phyloP scores from a whole-genome alignment of 2,329 filamentous ascomycete species.

The Chaetomium sp. region DNA sequence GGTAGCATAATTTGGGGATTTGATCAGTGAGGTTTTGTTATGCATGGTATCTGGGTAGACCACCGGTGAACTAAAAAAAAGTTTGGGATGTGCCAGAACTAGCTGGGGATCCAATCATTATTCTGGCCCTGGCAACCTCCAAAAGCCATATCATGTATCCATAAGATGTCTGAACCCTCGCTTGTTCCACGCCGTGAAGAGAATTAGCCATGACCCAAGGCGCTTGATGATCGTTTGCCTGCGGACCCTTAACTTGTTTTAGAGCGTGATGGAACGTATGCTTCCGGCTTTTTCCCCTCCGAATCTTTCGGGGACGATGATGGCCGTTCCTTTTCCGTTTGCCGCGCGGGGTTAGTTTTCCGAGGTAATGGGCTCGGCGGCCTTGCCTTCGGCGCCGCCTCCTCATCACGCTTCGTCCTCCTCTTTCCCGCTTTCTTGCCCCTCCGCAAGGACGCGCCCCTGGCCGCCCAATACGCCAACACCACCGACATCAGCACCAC shows the following conservation, averaged over 20 bases:
- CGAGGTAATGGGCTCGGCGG: too few relatives aligned
- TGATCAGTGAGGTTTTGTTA: too few relatives aligned
- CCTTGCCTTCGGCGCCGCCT: background rate
- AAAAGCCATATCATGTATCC: background rate
- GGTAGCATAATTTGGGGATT: too few relatives aligned
- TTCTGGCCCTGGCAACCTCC: background rate
- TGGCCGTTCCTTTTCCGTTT: too few relatives aligned
- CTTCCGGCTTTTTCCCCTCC: background rate
- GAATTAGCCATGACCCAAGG: background rate
- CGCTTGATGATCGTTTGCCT: too few relatives aligned
- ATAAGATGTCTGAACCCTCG: background rate
- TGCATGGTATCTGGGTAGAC: too few relatives aligned
- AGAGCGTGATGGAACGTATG: background rate
- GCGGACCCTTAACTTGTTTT: background rate
- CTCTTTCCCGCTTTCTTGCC: background rate
- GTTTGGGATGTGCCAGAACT: background rate
- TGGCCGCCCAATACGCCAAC: constrained; percentile 25
- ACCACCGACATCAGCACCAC: constrained; percentile 25
- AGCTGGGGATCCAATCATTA: background rate
- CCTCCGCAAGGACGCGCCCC: constrained; percentile 15
- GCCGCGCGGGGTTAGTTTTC: too few relatives aligned
- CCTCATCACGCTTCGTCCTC: background rate
- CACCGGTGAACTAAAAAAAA: background rate
- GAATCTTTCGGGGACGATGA: too few relatives aligned
- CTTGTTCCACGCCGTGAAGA: background rate